Percentiles rank a stretch among this genome's conserved stretches.
phyloP scores from a whole-genome alignment of 208 protist species.

The Balamuthia mandrillaris region DNA sequence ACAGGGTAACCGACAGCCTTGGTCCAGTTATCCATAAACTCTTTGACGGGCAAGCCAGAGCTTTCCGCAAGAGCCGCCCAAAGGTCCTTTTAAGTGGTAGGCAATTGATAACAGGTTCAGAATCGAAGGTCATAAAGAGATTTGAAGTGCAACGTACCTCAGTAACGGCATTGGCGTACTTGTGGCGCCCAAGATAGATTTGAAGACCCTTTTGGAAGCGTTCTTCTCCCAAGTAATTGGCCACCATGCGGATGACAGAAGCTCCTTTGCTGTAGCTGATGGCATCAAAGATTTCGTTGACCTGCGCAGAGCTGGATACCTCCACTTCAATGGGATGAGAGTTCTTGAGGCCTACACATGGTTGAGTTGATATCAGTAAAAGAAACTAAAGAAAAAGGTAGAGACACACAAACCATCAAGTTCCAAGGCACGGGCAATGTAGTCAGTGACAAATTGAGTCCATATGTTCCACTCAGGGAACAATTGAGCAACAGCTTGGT shows the following conservation, averaged over 20 bases:
- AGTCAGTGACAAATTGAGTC: slow-evolving; percentile 78
- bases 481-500: slow-evolving; percentile 36
- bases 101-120: neutral
- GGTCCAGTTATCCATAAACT: slow-evolving; percentile 86
- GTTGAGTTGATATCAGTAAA: neutral
- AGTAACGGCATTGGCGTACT: slow-evolving; percentile 87
- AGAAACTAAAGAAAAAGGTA: slow-evolving; percentile 47
- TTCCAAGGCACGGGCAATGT: slow-evolving; percentile 70
- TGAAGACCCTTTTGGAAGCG: slow-evolving; percentile 82
- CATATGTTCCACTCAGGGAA: slow-evolving; percentile 57
- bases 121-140: neutral
- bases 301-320: slow-evolving; percentile 75
- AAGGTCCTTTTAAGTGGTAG: slow-evolving; percentile 73
- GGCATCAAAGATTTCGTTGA: slow-evolving; percentile 91
- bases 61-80: slow-evolving; percentile 85
- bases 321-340: slow-evolving; percentile 94
- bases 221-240: slow-evolving; percentile 72
- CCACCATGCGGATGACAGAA: slow-evolving; percentile 44
- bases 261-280: slow-evolving; percentile 78
- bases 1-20: slow-evolving; percentile 88
- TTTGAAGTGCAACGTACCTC: slow-evolving; percentile 64
- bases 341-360: neutral
- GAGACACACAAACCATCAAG: slow-evolving; percentile 84
- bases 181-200: slow-evolving; percentile 86
- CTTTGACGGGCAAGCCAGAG: slow-evolving; percentile 74